Percentiles rank a stretch among this genome's conserved stretches.
phyloP scores from a whole-genome alignment of 345 rosid species.

The Eucalyptus curtisii region DNA sequence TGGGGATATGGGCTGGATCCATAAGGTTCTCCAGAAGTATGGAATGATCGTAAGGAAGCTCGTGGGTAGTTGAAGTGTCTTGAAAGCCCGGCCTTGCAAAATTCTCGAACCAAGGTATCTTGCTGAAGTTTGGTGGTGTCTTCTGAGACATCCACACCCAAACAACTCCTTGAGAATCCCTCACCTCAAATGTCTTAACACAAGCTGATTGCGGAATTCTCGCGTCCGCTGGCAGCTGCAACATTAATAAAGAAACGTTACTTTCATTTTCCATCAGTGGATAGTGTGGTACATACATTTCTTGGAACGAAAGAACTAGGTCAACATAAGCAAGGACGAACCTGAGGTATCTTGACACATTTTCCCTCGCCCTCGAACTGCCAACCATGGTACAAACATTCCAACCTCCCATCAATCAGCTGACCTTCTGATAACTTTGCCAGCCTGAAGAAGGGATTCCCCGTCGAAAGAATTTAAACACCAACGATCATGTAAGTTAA shows the following conservation, averaged over 20 bases:
- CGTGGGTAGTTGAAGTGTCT: slow-evolving; percentile 65
- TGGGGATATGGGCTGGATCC: slow-evolving; percentile 97
- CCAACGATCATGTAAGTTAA: not conserved
- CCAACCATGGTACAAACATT: slow-evolving; percentile 96
- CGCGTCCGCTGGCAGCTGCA: slow-evolving; percentile 66
- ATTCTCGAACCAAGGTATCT: slow-evolving; percentile 90
- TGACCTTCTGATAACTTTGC: slow-evolving; percentile 96
- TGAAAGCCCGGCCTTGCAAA: slow-evolving; percentile 67
- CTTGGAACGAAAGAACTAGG: not conserved
- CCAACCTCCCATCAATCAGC: slow-evolving; percentile 76
- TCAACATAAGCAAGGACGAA: not conserved
- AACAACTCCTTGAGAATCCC: slow-evolving; percentile 82
- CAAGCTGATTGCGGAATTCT: slow-evolving; percentile 84
- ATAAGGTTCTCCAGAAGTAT: slow-evolving; percentile 92
- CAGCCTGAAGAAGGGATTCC: slow-evolving; percentile 22
- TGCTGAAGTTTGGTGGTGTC: slow-evolving; percentile 47
- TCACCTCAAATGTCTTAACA: slow-evolving; percentile 51
- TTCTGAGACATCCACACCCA: slow-evolving; percentile 93
- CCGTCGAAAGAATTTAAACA: not conserved
- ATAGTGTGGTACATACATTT: not conserved
- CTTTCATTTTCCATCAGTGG: not conserved
- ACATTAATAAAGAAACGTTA: not conserved
- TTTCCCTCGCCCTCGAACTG: slow-evolving; percentile 83
- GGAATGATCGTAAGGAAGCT: slow-evolving; percentile 93
- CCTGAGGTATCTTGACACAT: slow-evolving; percentile 95